These are phyloP conservation scores for Candida takata DNA, from an alignment of 805 yeast species.

Conservation along the genomic window DNA sequence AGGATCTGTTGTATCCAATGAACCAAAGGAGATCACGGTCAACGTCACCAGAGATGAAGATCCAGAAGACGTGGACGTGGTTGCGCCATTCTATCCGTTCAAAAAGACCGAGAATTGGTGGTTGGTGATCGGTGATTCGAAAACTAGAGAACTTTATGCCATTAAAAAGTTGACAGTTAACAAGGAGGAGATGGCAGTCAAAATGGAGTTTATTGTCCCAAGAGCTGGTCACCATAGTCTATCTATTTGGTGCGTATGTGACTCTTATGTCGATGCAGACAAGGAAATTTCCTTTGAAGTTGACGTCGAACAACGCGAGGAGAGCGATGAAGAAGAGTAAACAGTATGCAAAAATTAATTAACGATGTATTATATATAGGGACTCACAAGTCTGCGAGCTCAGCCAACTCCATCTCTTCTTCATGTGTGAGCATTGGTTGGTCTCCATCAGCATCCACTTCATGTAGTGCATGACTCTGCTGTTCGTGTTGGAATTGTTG, in stretches of 20 bases:
- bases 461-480: background rate
- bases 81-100: conserved; percentile 52
- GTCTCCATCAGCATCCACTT: conserved; percentile 22
- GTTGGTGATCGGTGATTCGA: conserved; percentile 71
- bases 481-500: conserved; percentile 46
- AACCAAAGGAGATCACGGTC: conserved; percentile 40
- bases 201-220: conserved; percentile 51
- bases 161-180: conserved; percentile 56
- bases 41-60: conserved; percentile 69
- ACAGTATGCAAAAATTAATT: conserved; percentile 1
- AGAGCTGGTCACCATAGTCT: conserved; percentile 54
- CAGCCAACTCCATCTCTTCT: conserved; percentile 21
- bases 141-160: conserved; percentile 56
- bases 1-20: conserved; percentile 38
- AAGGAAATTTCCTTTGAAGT: conserved; percentile 61
- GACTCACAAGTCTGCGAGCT: conserved; percentile 3
- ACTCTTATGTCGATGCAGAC: conserved; percentile 89
- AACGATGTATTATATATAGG: conserved; percentile 1
- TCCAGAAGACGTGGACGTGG: conserved; percentile 55
- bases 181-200: conserved; percentile 45
- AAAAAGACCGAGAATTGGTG: conserved; percentile 75
- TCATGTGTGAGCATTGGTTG: conserved; percentile 21
- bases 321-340: no score
- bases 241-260: conserved; percentile 82
- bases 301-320: conserved; percentile 32